A percentile compares a stretch with the other conserved stretches of the same genome.
These are phyloP conservation scores for Aechmea fasciata DNA, from an alignment of 176 grass and related monocot species.

Conservation along the genomic window DNA sequence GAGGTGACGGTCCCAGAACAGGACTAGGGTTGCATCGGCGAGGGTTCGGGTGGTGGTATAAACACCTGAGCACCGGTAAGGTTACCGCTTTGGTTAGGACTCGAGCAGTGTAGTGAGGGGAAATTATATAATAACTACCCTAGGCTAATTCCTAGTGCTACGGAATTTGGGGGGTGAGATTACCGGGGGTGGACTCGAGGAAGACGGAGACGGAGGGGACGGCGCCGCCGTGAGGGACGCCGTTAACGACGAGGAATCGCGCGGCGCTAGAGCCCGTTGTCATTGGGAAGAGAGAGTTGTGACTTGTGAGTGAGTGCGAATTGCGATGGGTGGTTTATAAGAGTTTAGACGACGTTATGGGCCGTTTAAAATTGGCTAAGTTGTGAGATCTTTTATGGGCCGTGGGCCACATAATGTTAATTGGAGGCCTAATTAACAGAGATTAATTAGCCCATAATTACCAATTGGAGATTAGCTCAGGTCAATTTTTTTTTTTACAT, in stretches of 20 bases:
- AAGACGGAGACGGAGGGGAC: conserved; percentile 49
- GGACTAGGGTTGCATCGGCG: conserved; percentile 24
- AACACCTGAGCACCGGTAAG: conserved; percentile 26
- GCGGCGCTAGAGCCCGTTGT: not conserved
- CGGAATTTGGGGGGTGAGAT: not conserved
- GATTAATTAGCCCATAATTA: too few species aligned
- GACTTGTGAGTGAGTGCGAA: too few species aligned
- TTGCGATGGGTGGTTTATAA: too few species aligned
- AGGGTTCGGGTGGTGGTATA: conserved; percentile 67
- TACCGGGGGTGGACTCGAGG: conserved; percentile 51
- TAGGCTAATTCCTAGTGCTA: not conserved
- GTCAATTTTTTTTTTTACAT: too few species aligned
- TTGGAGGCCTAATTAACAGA: too few species aligned
- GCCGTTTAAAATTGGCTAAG: too few species aligned
- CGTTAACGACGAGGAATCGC: conserved; percentile 46
- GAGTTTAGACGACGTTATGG: too few species aligned
- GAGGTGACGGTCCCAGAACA: conserved; percentile 79
- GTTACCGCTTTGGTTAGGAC: not conserved
- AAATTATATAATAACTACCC: not conserved
- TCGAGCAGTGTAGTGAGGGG: not conserved
- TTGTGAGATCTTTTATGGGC: too few species aligned
- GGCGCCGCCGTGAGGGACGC: conserved; percentile 20
- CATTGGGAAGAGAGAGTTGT: too few species aligned
- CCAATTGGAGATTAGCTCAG: too few species aligned
- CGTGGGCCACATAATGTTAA: too few species aligned